Evolutionary conservation across 140 eudicot genomes (phyloP), one percentile per base, ranked within the genome.

Genomic region (Cichorium intybus): DNA sequence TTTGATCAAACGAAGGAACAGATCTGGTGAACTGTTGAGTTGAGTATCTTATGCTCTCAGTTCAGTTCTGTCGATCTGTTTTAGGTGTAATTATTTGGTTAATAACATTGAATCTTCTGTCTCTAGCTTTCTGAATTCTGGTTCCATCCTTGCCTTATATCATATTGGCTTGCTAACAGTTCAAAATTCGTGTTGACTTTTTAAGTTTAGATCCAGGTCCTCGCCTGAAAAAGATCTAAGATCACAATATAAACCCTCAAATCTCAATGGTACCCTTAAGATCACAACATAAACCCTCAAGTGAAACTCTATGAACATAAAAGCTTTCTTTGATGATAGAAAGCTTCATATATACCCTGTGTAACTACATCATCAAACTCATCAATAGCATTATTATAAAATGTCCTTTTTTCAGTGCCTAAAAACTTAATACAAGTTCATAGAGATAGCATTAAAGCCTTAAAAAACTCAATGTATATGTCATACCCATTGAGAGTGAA

Each of bases 11-110:
- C 39, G 41, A 18, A 37, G 51, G 57, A 34, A 34, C 64, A 35
- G 69, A 74, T 74, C 74, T 74, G 68, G 50, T 50, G 47, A 66
- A 64, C 26, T 65, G 9, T 24, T 33, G 73, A 31, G 18, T 53
- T 54, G 22, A n/a, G 2, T 22, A n/a, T 16, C 58, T 52, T 29
- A 31, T 31, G 50, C 14, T 64, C 20, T 52, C 60, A 28, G 52
- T 23, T 23, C 16, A 24, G 27, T 24, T 54, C 28, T 12, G 31
- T 54, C 22, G 21, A 49, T 64, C 23, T 33, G 33, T 24, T 41
- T 43, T 43, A 12, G 24, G 39, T 24, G 18, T 51, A 22, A 52
- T 33, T 5, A 52, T 54, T 12, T 27, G 62, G 10, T 56, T 16
- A 56, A 56, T 15, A 46, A 46, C 20, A 17, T 46, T 6, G 23